These are phyloP conservation scores for Metschnikowia noctiluminum DNA, from an alignment of 805 yeast species.

Conservation along the genomic window DNA sequence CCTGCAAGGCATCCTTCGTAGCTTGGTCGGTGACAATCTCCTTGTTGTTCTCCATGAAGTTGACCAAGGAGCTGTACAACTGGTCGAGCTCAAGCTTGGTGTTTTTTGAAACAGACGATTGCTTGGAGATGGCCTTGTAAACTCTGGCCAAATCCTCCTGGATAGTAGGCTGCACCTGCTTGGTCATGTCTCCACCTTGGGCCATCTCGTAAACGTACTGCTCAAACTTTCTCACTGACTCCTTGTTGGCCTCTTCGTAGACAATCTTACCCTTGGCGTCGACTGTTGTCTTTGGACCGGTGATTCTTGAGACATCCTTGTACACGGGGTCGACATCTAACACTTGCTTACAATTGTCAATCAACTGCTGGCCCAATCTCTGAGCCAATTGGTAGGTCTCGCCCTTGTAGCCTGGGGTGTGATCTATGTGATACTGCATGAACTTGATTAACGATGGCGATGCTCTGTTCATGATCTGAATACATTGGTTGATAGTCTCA, in stretches of 20 bases:
- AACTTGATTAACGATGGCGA: conserved; percentile 90
- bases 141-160: conserved; percentile 82
- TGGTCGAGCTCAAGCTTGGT: conserved; percentile 70
- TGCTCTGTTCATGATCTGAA: conserved; percentile 95
- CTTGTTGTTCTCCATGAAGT: conserved; percentile 63
- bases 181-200: conserved; percentile 83
- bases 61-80: conserved; percentile 66
- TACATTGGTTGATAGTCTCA: conserved; percentile 94
- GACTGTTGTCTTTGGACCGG: conserved; percentile 89
- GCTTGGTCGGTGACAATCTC: conserved; percentile 69
- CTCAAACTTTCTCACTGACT: conserved; percentile 89
- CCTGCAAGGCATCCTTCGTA: conserved; percentile 48
- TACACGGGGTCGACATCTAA: conserved; percentile 79
- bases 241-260: conserved; percentile 83
- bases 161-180: conserved; percentile 63
- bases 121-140: conserved; percentile 76
- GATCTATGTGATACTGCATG: conserved; percentile 90
- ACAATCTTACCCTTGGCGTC: conserved; percentile 84
- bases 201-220: conserved; percentile 97
- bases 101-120: conserved; percentile 56
- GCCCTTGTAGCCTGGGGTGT: conserved; percentile 78
- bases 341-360: conserved; percentile 93
- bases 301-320: conserved; percentile 92
- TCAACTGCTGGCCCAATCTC: conserved; percentile 85
- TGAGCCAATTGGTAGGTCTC: conserved; percentile 90